Percentiles rank a stretch among this genome's conserved stretches.
Evolutionary conservation across 768 basidiomycete species (phyloP).

Genomic region (Neoboletus magnificus): DNA sequence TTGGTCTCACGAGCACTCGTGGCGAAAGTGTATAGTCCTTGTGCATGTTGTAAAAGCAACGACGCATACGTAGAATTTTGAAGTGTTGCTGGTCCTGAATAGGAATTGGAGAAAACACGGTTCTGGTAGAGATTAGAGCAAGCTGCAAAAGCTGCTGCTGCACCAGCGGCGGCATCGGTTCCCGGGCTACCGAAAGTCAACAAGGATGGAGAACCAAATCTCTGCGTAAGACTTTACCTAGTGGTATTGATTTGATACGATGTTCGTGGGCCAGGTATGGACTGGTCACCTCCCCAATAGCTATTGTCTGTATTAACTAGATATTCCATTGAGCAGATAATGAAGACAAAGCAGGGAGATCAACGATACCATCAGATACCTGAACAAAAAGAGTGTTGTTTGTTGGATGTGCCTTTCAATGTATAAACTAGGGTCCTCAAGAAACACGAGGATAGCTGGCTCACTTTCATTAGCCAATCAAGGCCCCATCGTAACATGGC

Average conservation of each 20-base stretch:
- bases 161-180: slow-evolving; percentile 83
- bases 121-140: slow-evolving; percentile 79
- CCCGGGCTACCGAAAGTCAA: slow-evolving; percentile 52
- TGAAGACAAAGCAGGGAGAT: not conserved
- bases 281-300: slow-evolving; percentile 88
- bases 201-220: not conserved
- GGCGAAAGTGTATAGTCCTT: slow-evolving; percentile 73
- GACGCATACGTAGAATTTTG: slow-evolving; percentile 70
- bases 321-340: slow-evolving; percentile 1
- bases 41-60: slow-evolving; percentile 69
- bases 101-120: slow-evolving; percentile 50
- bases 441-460: slow-evolving; percentile 5
- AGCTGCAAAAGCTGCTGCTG: slow-evolving; percentile 84
- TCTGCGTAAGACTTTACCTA: slow-evolving; percentile 27
- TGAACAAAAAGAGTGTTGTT: slow-evolving; percentile 73
- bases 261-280: slow-evolving; percentile 70
- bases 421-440: not conserved
- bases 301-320: slow-evolving; percentile 61
- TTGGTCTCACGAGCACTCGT: slow-evolving; percentile 57
- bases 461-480: slow-evolving; percentile 87
- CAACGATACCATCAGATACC: slow-evolving; percentile 57
- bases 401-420: slow-evolving; percentile 70
- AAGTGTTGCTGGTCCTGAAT: slow-evolving; percentile 61
- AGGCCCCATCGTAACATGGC: slow-evolving; percentile 87
- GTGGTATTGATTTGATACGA: slow-evolving; percentile 77